Conservation (phyloP, 2,329 filamentous ascomycete species). For the Mariannaea sp. region DNA sequence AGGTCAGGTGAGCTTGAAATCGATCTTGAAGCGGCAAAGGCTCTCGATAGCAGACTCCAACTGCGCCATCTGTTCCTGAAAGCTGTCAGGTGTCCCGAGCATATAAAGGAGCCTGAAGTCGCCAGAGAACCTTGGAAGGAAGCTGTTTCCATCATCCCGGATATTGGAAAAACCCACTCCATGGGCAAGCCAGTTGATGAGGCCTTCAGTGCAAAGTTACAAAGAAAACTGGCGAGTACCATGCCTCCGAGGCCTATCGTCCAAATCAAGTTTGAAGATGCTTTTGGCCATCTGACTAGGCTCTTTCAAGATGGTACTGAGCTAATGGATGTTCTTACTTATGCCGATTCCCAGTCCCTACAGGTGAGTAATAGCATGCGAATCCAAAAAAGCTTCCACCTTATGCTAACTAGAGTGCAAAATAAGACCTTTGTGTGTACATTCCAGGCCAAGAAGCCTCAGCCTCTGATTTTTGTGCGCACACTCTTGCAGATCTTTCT, state of each 20-base stretch:
- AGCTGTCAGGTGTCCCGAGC: constrained; percentile 54
- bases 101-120: constrained; percentile 51
- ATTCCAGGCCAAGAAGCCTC: constrained; percentile 79
- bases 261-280: constrained; percentile 72
- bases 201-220: constrained; percentile 89
- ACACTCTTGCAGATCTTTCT: constrained; percentile 78
- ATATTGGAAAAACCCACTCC: constrained; percentile 62
- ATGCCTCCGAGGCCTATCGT: constrained; percentile 93
- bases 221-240: constrained; percentile 89
- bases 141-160: constrained; percentile 55
- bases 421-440: constrained; percentile 70
- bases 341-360: constrained; percentile 69
- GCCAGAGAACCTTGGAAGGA: constrained; percentile 58
- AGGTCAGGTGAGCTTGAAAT: constrained; percentile 47
- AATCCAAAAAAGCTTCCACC: not conserved
- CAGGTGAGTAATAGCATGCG: constrained; percentile 61
- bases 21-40: constrained; percentile 51
- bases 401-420: constrained; percentile 8
- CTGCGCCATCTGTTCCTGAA: constrained; percentile 68
- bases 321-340: constrained; percentile 69
- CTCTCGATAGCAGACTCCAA: constrained; percentile 67
- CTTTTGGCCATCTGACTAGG: constrained; percentile 69
- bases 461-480: constrained; percentile 82
- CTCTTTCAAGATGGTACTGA: constrained; percentile 75
- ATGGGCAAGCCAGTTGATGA: constrained; percentile 70